Evolutionary conservation across 2,329 filamentous ascomycete species (phyloP), one percentile per base, ranked within the genome.

Genomic region (Acrocalymma vagum): DNA sequence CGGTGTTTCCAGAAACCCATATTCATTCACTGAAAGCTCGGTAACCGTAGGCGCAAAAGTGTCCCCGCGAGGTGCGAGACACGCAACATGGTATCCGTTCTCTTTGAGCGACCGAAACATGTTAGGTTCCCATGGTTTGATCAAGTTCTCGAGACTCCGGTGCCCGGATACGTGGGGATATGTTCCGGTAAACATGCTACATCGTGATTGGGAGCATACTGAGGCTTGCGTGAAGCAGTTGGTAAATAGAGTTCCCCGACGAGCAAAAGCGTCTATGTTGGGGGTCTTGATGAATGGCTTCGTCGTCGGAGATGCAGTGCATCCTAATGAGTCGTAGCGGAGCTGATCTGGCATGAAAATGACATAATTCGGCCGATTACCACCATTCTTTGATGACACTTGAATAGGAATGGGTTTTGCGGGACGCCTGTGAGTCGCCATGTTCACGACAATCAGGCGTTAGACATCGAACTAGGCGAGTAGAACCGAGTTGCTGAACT

Each of bases 321-420:
- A 74, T 0, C 67, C 66, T 0, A 76, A 54, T 1, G 72, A 67
- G 48, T 77, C 75, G 27, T 71, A 75, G 8, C 74, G 69, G 4
- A 77, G 60, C 53, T 77, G 75, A 35, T 78, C 74, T 3, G 73
- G 74, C 74, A 77, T 76, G 47, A 76, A 77, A 7, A 76, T 71
- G 31, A 73, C 53, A 18, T 68, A 65, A 37, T 75, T 74, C 0
- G 46, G n/a, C n/a, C n/a, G n/a, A n/a, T n/a, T n/a, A n/a, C n/a
- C n/a, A n/a, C n/a, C n/a, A n/a, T n/a, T n/a, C n/a, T n/a, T n/a
- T n/a, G n/a, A n/a, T n/a, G n/a, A n/a, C n/a, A n/a, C n/a, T n/a
- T n/a, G n/a, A n/a, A n/a, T n/a, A n/a, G n/a, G n/a, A n/a, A n/a
- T n/a, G n/a, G n/a, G n/a, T n/a, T n/a, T n/a, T n/a, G n/a, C n/a